Base-by-base conservation (phyloP, 208 protist species). In the Borovskyia barvae region DNA sequence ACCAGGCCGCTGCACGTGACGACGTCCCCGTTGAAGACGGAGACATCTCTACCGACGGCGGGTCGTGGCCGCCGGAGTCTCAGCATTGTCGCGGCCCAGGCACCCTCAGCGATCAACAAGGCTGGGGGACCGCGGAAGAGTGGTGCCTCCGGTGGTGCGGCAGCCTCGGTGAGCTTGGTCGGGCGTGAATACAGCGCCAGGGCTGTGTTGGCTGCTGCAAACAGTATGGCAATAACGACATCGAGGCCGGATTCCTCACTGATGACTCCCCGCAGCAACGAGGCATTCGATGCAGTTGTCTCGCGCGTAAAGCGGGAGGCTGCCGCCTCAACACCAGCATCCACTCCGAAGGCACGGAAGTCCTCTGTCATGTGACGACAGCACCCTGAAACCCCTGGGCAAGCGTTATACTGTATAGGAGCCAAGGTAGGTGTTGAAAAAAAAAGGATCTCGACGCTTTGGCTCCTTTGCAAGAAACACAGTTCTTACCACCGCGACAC, bases 1-100 rank as follows among this genome's bases (percentile, higher is more conserved):
- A 29, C 67, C 19, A 65, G 79, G 5, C 65, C 74, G 4, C 25
- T 92, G 46, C 55, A 58, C n/a, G 26, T 86, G 5, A 70, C 72
- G 15, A 36, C 71, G 36, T 75, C 54, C 1, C 60, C 68, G 5
- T 8, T 32, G 53, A 67, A 71, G 55, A n/a, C 30, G 3, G 11
- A 15, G 30, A 14, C 53, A 2, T 6, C 53, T 3, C 26, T 39
- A 8, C 15, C 26, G 30, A 25, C 22, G 7, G 19, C 9, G 29
- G 53, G 29, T 11, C 55, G 55, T 32, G 20, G 47, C 37, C 37
- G 39, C 39, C 22, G 41, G 12, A 63, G 64, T 17, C 37, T 52
- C 9, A 53, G 37, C 6, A 33, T 41, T 15, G 57, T 24, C 19
- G 28, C 8, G 25, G 11, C 6, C 3, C 1, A 2, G 9, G 22